These are phyloP conservation scores for Candida tunisiensis DNA, from an alignment of 1,139 yeast genomes.

Conservation along the genomic window DNA sequence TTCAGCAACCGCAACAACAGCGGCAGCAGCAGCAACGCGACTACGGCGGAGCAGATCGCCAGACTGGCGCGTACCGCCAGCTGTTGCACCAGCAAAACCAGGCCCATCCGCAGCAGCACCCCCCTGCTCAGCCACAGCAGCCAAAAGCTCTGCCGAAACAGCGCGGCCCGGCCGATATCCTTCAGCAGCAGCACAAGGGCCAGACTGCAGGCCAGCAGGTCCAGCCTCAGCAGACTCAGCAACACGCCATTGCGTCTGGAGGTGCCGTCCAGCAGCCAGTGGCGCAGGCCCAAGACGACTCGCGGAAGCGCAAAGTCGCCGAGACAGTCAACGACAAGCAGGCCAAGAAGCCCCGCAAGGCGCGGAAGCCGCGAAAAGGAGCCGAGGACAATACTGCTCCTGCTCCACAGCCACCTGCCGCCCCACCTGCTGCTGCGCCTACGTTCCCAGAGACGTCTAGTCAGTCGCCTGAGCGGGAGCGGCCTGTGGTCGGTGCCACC, in stretches of 20 bases:
- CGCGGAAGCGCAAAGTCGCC: too few species aligned
- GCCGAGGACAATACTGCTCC: neutral
- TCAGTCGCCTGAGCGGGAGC: slow-evolving; percentile 3
- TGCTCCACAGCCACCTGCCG: neutral
- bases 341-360: neutral
- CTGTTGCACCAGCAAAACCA: neutral
- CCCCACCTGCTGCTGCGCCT: neutral
- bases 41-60: neutral
- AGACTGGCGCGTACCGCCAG: neutral
- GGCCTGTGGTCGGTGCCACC: slow-evolving; percentile 69
- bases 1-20: neutral
- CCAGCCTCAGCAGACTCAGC: neutral
- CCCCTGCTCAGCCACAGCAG: neutral
- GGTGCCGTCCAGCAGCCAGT: too few species aligned
- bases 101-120: neutral
- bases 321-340: neutral
- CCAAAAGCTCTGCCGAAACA: neutral
- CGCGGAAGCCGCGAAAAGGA: neutral
- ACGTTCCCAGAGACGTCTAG: neutral
- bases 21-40: slow-evolving; percentile 2
- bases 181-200: neutral
- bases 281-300: too few species aligned
- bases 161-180: neutral
- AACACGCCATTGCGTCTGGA: too few species aligned
- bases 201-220: neutral